Evolutionary conservation across 352 stramenopile genomes (phyloP).

Genomic region (Globisporangium heterothallicum): DNA sequence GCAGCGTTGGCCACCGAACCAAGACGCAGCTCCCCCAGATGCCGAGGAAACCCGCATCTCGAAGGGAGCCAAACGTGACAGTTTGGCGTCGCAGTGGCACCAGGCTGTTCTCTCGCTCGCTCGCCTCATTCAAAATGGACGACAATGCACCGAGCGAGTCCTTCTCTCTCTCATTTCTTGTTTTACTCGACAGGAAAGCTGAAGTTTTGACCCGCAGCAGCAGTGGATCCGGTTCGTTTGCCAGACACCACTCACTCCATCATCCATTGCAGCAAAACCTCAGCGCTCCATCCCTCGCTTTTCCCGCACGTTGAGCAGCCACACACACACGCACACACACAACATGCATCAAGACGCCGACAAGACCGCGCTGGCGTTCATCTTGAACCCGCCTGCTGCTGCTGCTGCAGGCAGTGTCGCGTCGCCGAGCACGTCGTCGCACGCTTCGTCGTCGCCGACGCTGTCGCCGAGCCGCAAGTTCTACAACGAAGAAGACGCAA

Average conservation of each 20-base stretch:
- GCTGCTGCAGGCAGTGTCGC: slow-evolving; percentile 11
- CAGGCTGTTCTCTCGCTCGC: too few species aligned
- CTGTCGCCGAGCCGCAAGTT: slow-evolving; percentile 47
- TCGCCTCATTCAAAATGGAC: background rate
- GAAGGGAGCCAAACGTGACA: slow-evolving; percentile 2
- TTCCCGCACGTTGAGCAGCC: too few species aligned
- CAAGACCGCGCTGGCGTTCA: slow-evolving; percentile 66
- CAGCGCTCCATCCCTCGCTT: too few species aligned
- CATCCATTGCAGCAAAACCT: too few species aligned
- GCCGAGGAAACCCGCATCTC: background rate
- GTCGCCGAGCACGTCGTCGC: slow-evolving; percentile 11
- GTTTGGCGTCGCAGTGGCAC: slow-evolving; percentile 5
- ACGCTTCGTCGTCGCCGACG: slow-evolving; percentile 21
- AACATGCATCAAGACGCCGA: slow-evolving; percentile 37
- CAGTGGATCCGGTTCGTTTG: background rate
- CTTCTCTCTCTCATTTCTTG: slow-evolving; percentile 15
- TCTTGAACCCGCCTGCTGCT: slow-evolving; percentile 50
- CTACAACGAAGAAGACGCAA: slow-evolving; percentile 18
- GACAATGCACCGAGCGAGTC: background rate
- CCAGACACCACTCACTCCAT: too few species aligned
- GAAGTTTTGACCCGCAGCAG: slow-evolving; percentile 1
- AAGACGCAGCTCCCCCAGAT: background rate
- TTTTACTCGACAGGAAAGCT: slow-evolving; percentile 23
- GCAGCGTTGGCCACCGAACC: too few species aligned
- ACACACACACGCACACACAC: background rate